Percentiles rank a stretch among this genome's conserved stretches.
Conservation (phyloP, 805 yeast species). For the Myxozyma nipponensis region DNA sequence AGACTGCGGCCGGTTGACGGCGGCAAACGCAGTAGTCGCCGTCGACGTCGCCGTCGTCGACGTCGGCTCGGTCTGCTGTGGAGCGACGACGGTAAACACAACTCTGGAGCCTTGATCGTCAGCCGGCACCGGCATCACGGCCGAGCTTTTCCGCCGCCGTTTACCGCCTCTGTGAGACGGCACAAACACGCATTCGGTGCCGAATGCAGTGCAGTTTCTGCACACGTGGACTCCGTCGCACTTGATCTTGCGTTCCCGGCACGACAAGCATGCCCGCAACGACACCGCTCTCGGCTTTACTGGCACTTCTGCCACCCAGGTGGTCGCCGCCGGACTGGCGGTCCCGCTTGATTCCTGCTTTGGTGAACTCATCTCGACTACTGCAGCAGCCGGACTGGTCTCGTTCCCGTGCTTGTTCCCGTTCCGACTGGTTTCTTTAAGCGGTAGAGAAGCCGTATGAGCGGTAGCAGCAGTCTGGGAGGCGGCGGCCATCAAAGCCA, state of each 20-base stretch:
- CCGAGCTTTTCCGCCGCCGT: constrained; percentile 18
- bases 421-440: too few relatives aligned
- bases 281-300: constrained; percentile 50
- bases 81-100: not conserved
- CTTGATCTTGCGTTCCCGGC: constrained; percentile 62
- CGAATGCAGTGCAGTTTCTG: constrained; percentile 13
- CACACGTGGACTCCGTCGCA: constrained; percentile 52
- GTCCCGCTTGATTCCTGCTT: too few relatives aligned
- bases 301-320: too few relatives aligned
- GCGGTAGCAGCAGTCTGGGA: too few relatives aligned
- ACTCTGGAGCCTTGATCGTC: not conserved
- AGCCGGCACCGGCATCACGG: not conserved
- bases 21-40: not conserved
- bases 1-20: too few relatives aligned
- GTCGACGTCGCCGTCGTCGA: not conserved
- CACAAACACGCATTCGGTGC: constrained; percentile 17
- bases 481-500: too few relatives aligned
- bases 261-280: constrained; percentile 57
- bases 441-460: too few relatives aligned
- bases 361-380: too few relatives aligned
- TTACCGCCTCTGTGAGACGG: constrained; percentile 26
- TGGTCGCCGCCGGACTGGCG: too few relatives aligned
- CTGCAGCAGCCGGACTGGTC: too few relatives aligned
- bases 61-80: not conserved
- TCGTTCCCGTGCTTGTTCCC: too few relatives aligned